Evolutionary conservation across 139 green algal species (phyloP).

Genomic region (Medakamo hakoo): DNA sequence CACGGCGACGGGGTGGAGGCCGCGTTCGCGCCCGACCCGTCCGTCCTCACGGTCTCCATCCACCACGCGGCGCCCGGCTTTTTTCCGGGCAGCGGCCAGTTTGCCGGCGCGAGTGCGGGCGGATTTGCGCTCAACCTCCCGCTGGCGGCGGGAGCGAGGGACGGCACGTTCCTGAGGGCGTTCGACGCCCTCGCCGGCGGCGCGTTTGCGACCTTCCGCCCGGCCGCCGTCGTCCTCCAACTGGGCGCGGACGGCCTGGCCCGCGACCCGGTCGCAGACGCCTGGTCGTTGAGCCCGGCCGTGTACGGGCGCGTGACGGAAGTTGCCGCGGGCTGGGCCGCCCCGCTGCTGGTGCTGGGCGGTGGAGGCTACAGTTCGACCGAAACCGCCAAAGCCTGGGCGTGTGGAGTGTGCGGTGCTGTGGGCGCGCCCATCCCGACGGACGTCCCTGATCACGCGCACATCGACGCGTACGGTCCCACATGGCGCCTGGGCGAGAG

Average conservation of each 20-base stretch:
- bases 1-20: conserved; percentile 19
- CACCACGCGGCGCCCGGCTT: conserved; percentile 17
- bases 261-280: conserved; percentile 7
- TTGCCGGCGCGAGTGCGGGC: conserved; percentile 14
- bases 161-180: conserved; percentile 5
- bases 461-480: conserved; percentile 8
- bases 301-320: conserved; percentile 1
- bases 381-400: conserved; percentile 4
- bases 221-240: conserved; percentile 11
- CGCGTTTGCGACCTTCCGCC: conserved; percentile 1
- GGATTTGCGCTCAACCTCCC: conserved; percentile 17
- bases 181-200: conserved; percentile 3
- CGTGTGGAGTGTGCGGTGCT: conserved; percentile 3
- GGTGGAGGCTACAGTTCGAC: conserved; percentile 12
- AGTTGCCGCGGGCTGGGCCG: conserved; percentile 1
- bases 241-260: conserved; percentile 15
- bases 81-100: conserved; percentile 14
- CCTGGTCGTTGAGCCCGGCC: conserved; percentile 7
- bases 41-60: conserved; percentile 15
- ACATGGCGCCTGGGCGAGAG: conserved; percentile 1
- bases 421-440: conserved; percentile 5
- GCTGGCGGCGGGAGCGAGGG: conserved; percentile 7
- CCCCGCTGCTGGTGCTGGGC: conserved; percentile 18
- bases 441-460: conserved; percentile 12
- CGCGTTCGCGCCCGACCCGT: conserved; percentile 11